These are phyloP conservation scores for carrot (Daucus carota) DNA, from an alignment of 129 eudicot species.

Conservation along the genomic window DH1_v3.0 NC_030389.2:11638001-11638500, in stretches of 20 bases:
- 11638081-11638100: too few species aligned
- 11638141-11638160: too few species aligned
- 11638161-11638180: too few species aligned
- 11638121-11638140: too few species aligned
- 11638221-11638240: too few species aligned
- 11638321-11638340: not conserved
- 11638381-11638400: not conserved
- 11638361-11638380: conserved; percentile 9
- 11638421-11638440: not conserved
- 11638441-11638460: not conserved
- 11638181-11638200: too few species aligned
- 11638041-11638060: too few species aligned
- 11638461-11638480: not conserved
- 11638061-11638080: too few species aligned
- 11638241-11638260: not conserved
- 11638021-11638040: too few species aligned
- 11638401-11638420: not conserved
- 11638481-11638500: not conserved
- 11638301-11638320: not conserved
- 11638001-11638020: too few species aligned
- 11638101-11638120: too few species aligned
- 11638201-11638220: too few species aligned
- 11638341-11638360: not conserved
- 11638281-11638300: not conserved
- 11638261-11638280: not conserved